Base-by-base conservation (phyloP, 441 rosid species). In the Gossypium schwendimanii region DNA sequence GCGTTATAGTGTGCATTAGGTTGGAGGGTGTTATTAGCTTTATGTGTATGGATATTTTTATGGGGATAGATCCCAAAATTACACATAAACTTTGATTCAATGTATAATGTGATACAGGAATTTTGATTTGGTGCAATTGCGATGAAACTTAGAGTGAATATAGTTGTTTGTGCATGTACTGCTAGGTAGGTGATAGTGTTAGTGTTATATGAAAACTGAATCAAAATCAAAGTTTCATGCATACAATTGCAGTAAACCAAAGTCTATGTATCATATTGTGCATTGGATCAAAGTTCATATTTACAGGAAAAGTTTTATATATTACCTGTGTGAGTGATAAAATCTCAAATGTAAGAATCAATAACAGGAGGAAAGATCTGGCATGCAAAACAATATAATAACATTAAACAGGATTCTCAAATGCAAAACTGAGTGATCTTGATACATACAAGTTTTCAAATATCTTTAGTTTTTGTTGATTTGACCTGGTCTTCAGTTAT, bases 401-500 rank as follows among this genome's bases (percentile, higher is more conserved):
- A 14, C 6, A n/a, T 15, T 26, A 50, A 67, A 67, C 60, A 11
- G 10, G 44, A 8, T 7, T 36, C 10, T 36, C 10, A 36, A 36
- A 36, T 36, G 10, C 44, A 36, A 39, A 8, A 64, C 55, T 72
- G 75, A 70, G 44, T 73, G 70, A 41, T 53, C 54, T 28, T 55
- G 72, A 11, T 60, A 26, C 63, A 59, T 41, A 77, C 75, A 63
- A 63, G 62, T 55, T 50, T 63, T 72, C 61, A 49, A 75, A 71
- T 77, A 81, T 70, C 77, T 74, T 21, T 76, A 70, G 78, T 70
- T 79, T 80, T 69, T 23, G 73, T 79, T 76, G 63, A 72, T 65
- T 78, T 77, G 81, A 74, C 85, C 86, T 84, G 80, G 81, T 85
- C 90, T 81, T 85, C 88, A 89, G 93, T 84, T 80, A 77, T 77